phyloP scores from a whole-genome alignment of 129 eudicot genomes.

The Tagetes patula region DNA sequence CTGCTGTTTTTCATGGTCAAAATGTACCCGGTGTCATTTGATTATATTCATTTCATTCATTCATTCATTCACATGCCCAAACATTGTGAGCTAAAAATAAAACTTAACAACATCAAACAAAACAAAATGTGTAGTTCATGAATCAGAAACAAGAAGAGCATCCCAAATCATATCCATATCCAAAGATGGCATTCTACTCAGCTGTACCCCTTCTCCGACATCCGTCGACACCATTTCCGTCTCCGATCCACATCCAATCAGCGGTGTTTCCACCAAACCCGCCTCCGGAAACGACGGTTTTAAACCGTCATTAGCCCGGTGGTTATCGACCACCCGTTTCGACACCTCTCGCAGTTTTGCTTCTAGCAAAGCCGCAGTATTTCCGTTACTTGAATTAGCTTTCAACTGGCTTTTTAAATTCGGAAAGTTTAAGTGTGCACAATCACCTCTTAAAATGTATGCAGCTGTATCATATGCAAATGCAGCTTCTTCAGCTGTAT shows the following conservation, averaged over 20 bases:
- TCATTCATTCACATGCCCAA: constrained; percentile 9
- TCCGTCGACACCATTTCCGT: constrained; percentile 31
- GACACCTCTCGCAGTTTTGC: constrained; percentile 60
- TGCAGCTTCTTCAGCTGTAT: constrained; percentile 88
- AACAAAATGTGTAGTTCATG: constrained; percentile 21
- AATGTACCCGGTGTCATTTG: too few relatives aligned
- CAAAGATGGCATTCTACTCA: constrained; percentile 88
- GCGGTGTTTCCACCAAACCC: background rate
- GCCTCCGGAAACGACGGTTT: background rate
- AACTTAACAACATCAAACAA: constrained; percentile 21
- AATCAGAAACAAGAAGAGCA: constrained; percentile 69
- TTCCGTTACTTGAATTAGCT: constrained; percentile 44
- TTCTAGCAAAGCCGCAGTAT: constrained; percentile 68
- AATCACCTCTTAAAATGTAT: constrained; percentile 74
- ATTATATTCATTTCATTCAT: background rate
- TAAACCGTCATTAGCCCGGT: constrained; percentile 16
- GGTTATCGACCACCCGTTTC: constrained; percentile 1
- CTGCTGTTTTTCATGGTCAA: too few relatives aligned
- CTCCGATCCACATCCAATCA: constrained; percentile 19
- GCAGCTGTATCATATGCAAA: constrained; percentile 91
- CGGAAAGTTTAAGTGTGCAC: constrained; percentile 80
- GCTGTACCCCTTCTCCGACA: constrained; percentile 56
- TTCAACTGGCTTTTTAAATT: constrained; percentile 62
- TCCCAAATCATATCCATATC: constrained; percentile 96
- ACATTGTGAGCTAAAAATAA: constrained; percentile 9